Percentiles rank a stretch among this genome's conserved stretches.
Evolutionary conservation across 108 stramenopile species (phyloP).

Genomic region (Skeletonema grethae): DNA sequence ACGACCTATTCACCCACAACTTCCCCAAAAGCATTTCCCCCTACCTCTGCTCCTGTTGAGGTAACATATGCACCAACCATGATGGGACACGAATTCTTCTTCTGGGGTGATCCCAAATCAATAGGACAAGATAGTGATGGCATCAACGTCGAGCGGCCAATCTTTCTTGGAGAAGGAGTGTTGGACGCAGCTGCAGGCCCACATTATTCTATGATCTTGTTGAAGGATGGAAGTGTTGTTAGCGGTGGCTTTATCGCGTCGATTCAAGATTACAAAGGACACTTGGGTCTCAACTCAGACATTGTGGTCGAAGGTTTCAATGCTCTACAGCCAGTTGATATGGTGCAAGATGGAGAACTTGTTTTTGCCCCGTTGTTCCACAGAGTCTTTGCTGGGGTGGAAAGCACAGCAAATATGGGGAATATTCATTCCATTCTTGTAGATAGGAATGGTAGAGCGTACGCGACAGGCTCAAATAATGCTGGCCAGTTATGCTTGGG

Average conservation of each 20-base stretch:
- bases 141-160: conserved; percentile 9
- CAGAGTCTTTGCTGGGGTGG: conserved; percentile 31
- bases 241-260: conserved; percentile 20
- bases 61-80: conserved; percentile 10
- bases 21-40: neutral
- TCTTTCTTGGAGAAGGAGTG: conserved; percentile 22
- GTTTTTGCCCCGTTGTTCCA: conserved; percentile 21
- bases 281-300: conserved; percentile 19
- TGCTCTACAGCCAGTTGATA: conserved; percentile 1
- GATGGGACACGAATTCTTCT: conserved; percentile 12
- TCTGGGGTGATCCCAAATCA: conserved; percentile 29
- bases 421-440: conserved; percentile 36
- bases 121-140: conserved; percentile 21
- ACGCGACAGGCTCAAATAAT: conserved; percentile 24
- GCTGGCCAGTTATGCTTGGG: conserved; percentile 36
- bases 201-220: conserved; percentile 19
- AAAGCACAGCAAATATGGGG: conserved; percentile 8
- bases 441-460: conserved; percentile 33
- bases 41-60: neutral
- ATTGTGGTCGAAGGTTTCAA: conserved; percentile 17
- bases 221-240: conserved; percentile 18
- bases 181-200: conserved; percentile 18
- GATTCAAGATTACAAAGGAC: conserved; percentile 16
- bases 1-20: neutral
- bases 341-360: conserved; percentile 12